These are phyloP conservation scores for Candida pseudoglaebosa DNA, from an alignment of 805 yeast genomes.

Conservation along the genomic window DNA sequence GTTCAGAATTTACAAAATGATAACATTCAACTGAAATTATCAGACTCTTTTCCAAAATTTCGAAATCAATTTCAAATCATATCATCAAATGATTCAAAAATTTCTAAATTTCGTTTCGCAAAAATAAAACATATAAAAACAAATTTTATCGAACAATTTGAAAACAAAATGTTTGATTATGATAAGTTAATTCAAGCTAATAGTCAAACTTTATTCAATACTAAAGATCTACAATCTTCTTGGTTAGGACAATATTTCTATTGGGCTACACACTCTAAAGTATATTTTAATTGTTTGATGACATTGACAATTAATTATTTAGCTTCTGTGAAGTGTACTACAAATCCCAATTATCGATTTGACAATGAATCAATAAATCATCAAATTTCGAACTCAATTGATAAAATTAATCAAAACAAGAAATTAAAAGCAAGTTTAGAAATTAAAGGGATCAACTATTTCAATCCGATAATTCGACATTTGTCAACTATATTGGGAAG, in stretches of 20 bases:
- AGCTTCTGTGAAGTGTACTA: neutral
- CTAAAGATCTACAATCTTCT: neutral
- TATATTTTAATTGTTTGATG: slow-evolving; percentile 4
- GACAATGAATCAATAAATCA: neutral
- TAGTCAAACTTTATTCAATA: neutral
- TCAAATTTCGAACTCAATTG: neutral
- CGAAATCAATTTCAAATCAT: too few species aligned
- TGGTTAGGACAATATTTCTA: slow-evolving; percentile 2
- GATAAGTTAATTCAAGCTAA: neutral
- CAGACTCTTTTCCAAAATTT: too few species aligned
- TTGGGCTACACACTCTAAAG: slow-evolving; percentile 1
- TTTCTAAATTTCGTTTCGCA: too few species aligned
- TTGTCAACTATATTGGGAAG: slow-evolving; percentile 25
- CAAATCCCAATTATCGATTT: neutral
- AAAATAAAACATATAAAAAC: neutral
- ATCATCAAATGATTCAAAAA: too few species aligned
- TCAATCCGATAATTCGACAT: slow-evolving; percentile 21
- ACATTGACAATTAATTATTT: slow-evolving; percentile 1
- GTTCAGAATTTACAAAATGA: too few species aligned
- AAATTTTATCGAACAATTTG: neutral
- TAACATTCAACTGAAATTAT: too few species aligned
- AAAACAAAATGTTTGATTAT: neutral
- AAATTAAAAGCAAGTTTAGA: slow-evolving; percentile 11
- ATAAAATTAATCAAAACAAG: slow-evolving; percentile 5
- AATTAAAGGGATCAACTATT: slow-evolving; percentile 2